Evolutionary conservation across 1,284 basidiomycete genomes (phyloP).

Genomic region (Irpex sp.): DNA sequence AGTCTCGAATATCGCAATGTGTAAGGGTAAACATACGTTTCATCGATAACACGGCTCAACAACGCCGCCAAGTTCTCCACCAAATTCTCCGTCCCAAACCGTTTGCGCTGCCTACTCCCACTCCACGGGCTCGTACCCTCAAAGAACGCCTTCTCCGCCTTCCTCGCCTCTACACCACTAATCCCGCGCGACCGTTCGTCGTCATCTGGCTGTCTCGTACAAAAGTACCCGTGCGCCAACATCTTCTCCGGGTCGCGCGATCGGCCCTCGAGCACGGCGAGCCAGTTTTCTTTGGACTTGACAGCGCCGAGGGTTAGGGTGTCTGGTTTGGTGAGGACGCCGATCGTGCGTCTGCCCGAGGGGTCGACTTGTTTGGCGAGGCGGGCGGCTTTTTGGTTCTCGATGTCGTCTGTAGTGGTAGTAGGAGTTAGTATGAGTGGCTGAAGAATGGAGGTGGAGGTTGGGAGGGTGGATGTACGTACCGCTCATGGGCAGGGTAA

Average conservation of each 20-base stretch:
- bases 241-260: too few relatives aligned
- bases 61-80: constrained; percentile 46
- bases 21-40: constrained; percentile 49
- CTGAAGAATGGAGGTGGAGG: too few relatives aligned
- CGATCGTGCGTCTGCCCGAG: constrained; percentile 53
- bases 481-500: constrained; percentile 60
- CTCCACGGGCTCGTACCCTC: constrained; percentile 45
- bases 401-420: constrained; percentile 47
- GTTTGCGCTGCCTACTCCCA: constrained; percentile 31
- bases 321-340: constrained; percentile 65
- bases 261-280: constrained; percentile 51
- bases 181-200: constrained; percentile 38
- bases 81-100: constrained; percentile 53
- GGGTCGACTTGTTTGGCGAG: constrained; percentile 50
- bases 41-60: constrained; percentile 45
- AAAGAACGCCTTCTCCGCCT: constrained; percentile 42
- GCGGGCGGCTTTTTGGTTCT: constrained; percentile 52
- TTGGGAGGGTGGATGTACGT: constrained; percentile 5
- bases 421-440: not conserved
- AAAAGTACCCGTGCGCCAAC: constrained; percentile 65
- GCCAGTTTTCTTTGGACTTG: constrained; percentile 39
- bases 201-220: constrained; percentile 59
- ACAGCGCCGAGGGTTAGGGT: constrained; percentile 39
- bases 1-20: too few relatives aligned
- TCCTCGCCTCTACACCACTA: constrained; percentile 32